Conservation (phyloP, 2,329 filamentous ascomycete genomes). For the Talaromyces amestolkiae region DNA sequence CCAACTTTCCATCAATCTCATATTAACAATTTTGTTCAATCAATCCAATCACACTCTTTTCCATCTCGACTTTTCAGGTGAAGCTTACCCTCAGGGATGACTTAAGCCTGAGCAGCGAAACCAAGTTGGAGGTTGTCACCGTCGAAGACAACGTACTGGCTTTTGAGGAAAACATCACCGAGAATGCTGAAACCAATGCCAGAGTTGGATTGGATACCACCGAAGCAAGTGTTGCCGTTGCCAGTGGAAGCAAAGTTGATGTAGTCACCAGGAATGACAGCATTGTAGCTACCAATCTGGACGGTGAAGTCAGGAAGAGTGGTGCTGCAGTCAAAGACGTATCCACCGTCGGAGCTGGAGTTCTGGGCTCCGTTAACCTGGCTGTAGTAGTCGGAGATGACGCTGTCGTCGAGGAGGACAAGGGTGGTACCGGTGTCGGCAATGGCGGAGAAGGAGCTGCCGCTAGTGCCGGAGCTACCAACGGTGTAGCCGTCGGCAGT, state of each 20-base stretch:
- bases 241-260: conserved; percentile 53
- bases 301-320: conserved; percentile 55
- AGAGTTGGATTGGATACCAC: conserved; percentile 66
- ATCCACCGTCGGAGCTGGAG: conserved; percentile 50
- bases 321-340: conserved; percentile 53
- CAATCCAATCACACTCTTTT: background rate
- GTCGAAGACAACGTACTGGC: conserved; percentile 71
- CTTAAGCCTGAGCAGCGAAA: conserved; percentile 45
- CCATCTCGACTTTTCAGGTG: background rate
- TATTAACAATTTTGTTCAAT: background rate
- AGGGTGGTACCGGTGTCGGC: conserved; percentile 71
- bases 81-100: background rate
- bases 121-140: conserved; percentile 48
- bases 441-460: conserved; percentile 53
- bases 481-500: conserved; percentile 56
- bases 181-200: conserved; percentile 66
- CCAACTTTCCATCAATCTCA: background rate
- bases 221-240: conserved; percentile 58
- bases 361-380: conserved; percentile 51
- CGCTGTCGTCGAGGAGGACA: conserved; percentile 54
- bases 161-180: conserved; percentile 77
- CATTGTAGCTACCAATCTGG: conserved; percentile 49
- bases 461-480: conserved; percentile 44
- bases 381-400: conserved; percentile 60
- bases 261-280: conserved; percentile 53